Percentiles rank a stretch among this genome's conserved stretches.
phyloP scores from a whole-genome alignment of 73 alveolate species.

The Stentor coeruleus region DNA sequence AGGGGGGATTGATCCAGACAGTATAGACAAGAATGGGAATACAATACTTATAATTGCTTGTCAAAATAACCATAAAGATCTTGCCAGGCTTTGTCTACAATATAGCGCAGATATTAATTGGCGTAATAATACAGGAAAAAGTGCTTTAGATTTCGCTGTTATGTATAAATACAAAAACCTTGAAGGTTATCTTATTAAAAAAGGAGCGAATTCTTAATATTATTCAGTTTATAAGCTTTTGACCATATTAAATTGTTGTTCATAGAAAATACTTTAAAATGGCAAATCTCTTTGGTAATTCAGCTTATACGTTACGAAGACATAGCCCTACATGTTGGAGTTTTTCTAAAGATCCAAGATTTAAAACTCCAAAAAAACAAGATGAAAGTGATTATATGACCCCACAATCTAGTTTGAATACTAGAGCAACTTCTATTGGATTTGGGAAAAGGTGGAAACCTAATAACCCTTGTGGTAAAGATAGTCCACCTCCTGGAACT shows the following conservation, averaged over 20 bases:
- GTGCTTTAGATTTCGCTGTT: not conserved
- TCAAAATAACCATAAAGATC: constrained; percentile 9
- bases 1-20: constrained; percentile 23
- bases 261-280: too few relatives aligned
- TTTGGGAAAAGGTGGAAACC: constrained; percentile 7
- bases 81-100: constrained; percentile 13
- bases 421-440: not conserved
- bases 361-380: not conserved
- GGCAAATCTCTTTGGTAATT: not conserved
- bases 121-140: not conserved
- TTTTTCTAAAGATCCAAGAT: not conserved
- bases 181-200: not conserved
- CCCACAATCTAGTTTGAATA: not conserved
- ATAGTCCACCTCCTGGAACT: constrained; percentile 2
- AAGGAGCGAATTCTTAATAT: too few relatives aligned
- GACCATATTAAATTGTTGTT: too few relatives aligned
- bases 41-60: constrained; percentile 19
- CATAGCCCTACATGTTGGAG: not conserved
- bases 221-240: too few relatives aligned
- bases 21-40: constrained; percentile 14
- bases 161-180: not conserved
- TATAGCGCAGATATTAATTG: not conserved
- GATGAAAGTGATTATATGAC: not conserved
- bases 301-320: not conserved
- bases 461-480: not conserved